A percentile compares a stretch with the other conserved stretches of the same genome.
phyloP scores from a whole-genome alignment of 2,329 filamentous ascomycete genomes.

The Hypocrella siamensis region DNA sequence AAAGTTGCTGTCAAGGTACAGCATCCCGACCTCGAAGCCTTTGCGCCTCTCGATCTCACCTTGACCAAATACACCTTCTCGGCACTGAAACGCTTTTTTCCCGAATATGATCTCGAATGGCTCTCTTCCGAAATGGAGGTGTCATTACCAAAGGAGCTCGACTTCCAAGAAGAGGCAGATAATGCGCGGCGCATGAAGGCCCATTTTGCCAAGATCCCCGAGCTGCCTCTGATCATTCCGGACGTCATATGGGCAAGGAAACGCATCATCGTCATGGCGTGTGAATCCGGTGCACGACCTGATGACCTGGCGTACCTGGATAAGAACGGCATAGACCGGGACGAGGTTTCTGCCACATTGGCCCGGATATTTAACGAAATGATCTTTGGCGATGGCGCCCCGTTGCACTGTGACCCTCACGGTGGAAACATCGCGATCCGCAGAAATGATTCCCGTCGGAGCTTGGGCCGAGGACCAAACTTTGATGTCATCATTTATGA shows the following conservation, averaged over 20 bases:
- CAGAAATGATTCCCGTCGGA: constrained; percentile 45
- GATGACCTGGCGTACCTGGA: constrained; percentile 86
- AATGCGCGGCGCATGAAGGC: constrained; percentile 69
- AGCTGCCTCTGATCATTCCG: constrained; percentile 75
- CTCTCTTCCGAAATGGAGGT: constrained; percentile 83
- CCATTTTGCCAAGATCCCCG: constrained; percentile 61
- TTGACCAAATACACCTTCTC: constrained; percentile 82
- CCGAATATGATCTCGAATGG: constrained; percentile 96
- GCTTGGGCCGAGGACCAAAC: constrained; percentile 42
- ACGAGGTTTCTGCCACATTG: constrained; percentile 85
- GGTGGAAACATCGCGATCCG: constrained; percentile 91
- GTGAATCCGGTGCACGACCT: constrained; percentile 68
- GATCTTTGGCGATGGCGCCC: constrained; percentile 84
- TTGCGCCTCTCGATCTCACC: constrained; percentile 74
- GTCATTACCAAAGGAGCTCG: constrained; percentile 79
- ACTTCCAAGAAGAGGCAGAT: constrained; percentile 71
- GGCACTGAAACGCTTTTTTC: constrained; percentile 83
- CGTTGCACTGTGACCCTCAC: constrained; percentile 92
- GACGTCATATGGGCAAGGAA: constrained; percentile 79
- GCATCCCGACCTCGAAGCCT: constrained; percentile 77
- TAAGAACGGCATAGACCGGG: constrained; percentile 71
- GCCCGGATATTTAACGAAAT: constrained; percentile 97
- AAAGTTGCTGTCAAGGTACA: constrained; percentile 94
- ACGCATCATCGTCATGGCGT: constrained; percentile 90
- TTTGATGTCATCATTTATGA: constrained; percentile 96